These are phyloP conservation scores for Acacia acuminata DNA, from an alignment of 306 rosid species.

Conservation along the genomic window DNA sequence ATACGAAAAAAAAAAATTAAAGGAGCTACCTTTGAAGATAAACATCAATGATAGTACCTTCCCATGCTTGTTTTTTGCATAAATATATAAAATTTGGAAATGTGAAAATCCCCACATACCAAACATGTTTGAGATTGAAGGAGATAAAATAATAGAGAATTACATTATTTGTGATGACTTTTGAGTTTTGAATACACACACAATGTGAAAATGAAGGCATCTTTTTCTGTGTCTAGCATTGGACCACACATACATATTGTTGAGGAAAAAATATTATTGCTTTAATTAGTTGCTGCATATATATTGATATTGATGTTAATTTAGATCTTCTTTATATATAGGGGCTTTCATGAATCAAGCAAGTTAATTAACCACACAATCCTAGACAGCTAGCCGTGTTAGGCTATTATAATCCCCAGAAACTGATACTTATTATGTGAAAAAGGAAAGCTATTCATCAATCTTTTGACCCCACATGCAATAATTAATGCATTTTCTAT, in stretches of 20 bases:
- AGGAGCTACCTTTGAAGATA: constrained; percentile 17
- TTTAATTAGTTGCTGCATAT: neutral
- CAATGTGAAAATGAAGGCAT: neutral
- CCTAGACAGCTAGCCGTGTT: neutral
- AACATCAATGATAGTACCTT: constrained; percentile 30
- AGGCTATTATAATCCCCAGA: constrained; percentile 16
- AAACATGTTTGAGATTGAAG: neutral
- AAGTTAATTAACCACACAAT: neutral
- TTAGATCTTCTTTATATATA: neutral
- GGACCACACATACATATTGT: constrained; percentile 35
- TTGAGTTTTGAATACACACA: neutral
- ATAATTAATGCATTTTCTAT: constrained; percentile 20
- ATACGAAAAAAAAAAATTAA: constrained; percentile 17
- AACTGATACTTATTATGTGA: neutral
- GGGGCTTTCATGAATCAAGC: neutral
- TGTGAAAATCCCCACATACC: constrained; percentile 20
- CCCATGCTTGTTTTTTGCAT: constrained; percentile 28
- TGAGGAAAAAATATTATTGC: neutral
- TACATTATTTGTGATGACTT: neutral
- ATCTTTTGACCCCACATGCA: constrained; percentile 29
- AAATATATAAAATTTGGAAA: constrained; percentile 4
- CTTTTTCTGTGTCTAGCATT: constrained; percentile 13
- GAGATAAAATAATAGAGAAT: neutral
- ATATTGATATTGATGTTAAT: neutral
- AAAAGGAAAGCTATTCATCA: constrained; percentile 29